Evolutionary conservation across 2,329 filamentous ascomycete genomes (phyloP).

Genomic region (Thermothelomyces thermophilus): DNA sequence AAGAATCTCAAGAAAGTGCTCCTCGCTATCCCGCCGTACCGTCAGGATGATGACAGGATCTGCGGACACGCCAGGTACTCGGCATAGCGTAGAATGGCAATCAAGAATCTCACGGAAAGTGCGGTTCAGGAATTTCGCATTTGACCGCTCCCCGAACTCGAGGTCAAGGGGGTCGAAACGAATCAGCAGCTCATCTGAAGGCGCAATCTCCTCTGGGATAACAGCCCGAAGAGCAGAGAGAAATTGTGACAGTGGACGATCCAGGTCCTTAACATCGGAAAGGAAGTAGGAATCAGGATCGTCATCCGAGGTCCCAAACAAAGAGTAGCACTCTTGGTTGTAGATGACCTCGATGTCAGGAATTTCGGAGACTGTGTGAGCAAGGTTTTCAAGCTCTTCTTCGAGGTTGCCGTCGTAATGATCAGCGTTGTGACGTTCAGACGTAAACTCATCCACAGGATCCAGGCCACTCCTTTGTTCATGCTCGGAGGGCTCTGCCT

Average conservation of each 20-base stretch:
- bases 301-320: slow-evolving; percentile 33
- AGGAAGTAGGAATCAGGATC: slow-evolving; percentile 41
- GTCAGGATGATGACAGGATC: slow-evolving; percentile 20
- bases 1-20: slow-evolving; percentile 22
- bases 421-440: slow-evolving; percentile 4
- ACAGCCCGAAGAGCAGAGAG: slow-evolving; percentile 40
- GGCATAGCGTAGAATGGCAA: slow-evolving; percentile 18
- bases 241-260: slow-evolving; percentile 39
- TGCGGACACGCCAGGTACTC: slow-evolving; percentile 8
- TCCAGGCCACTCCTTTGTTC: neutral
- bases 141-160: slow-evolving; percentile 41
- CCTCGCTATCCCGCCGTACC: slow-evolving; percentile 22
- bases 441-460: slow-evolving; percentile 1
- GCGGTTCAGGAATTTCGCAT: slow-evolving; percentile 21
- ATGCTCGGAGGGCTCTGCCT: neutral
- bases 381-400: slow-evolving; percentile 18
- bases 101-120: slow-evolving; percentile 25
- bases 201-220: slow-evolving; percentile 38
- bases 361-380: slow-evolving; percentile 4
- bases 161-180: slow-evolving; percentile 47
- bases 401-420: slow-evolving; percentile 19
- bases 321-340: slow-evolving; percentile 29
- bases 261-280: slow-evolving; percentile 35
- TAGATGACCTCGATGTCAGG: slow-evolving; percentile 30
- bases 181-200: slow-evolving; percentile 44